Evolutionary conservation across 2,329 filamentous ascomycete species (phyloP).

Genomic region (Diaporthe caulivora): DNA sequence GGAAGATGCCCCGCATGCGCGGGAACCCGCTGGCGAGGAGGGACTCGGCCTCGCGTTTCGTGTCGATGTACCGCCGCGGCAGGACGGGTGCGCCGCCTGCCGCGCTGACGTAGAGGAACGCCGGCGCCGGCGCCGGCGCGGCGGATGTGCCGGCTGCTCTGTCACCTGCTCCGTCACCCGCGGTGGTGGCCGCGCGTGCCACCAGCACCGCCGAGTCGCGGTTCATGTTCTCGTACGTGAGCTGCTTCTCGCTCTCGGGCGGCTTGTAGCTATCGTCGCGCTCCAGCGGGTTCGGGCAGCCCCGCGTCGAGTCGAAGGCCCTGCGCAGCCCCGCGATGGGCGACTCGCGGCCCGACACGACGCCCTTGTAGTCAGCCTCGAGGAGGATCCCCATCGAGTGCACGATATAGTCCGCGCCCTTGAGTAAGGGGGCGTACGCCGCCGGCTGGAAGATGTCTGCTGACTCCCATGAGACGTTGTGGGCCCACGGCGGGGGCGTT

Average conservation of each 20-base stretch:
- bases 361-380: constrained; percentile 97
- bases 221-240: constrained; percentile 99
- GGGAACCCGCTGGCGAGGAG: constrained; percentile 80
- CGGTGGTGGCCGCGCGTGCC: constrained; percentile 86
- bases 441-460: constrained; percentile 88
- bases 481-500: constrained; percentile 82
- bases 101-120: constrained; percentile 91
- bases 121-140: constrained; percentile 46
- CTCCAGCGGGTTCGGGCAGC: constrained; percentile 76
- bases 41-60: constrained; percentile 90
- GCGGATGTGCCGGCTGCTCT: constrained; percentile 54
- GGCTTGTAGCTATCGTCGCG: constrained; percentile 71
- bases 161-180: constrained; percentile 68
- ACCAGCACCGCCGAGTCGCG: constrained; percentile 87
- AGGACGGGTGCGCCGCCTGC: constrained; percentile 87
- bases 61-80: constrained; percentile 86
- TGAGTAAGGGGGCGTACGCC: constrained; percentile 82
- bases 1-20: constrained; percentile 81
- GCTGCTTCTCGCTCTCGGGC: constrained; percentile 77
- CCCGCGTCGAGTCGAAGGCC: constrained; percentile 78
- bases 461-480: constrained; percentile 86
- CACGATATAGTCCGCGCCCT: constrained; percentile 85
- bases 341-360: constrained; percentile 85
- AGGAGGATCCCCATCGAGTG: constrained; percentile 97
- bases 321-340: constrained; percentile 82